phyloP scores from a whole-genome alignment of 257 asterid genomes.

The Nicotiana tabacum region DNA sequence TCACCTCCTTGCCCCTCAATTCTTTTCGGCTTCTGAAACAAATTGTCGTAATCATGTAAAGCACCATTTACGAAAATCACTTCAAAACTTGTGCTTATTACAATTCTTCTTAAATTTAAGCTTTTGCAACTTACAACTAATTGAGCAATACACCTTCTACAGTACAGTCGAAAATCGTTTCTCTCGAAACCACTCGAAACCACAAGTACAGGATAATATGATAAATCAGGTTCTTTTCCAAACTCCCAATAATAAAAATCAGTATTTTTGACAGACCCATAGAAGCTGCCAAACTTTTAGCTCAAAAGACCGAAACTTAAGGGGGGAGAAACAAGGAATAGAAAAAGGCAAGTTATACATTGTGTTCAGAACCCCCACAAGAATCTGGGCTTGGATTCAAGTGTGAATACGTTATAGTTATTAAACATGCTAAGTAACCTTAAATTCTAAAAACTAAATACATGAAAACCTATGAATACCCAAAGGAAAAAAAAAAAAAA shows the following conservation, averaged over 20 bases:
- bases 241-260: neutral
- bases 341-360: neutral
- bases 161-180: neutral
- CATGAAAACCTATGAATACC: neutral
- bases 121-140: neutral
- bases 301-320: neutral
- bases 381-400: neutral
- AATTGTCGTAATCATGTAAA: neutral
- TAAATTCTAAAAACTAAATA: neutral
- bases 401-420: neutral
- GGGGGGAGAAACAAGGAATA: neutral
- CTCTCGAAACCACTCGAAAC: too few species aligned
- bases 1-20: slow-evolving; percentile 41
- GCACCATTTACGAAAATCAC: slow-evolving; percentile 3
- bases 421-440: neutral
- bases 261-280: neutral
- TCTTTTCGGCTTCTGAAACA: slow-evolving; percentile 40
- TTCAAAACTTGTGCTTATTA: neutral
- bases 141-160: neutral
- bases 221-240: neutral
- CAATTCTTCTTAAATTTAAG: neutral
- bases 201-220: neutral
- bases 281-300: neutral
- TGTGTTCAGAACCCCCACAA: neutral
- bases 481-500: neutral